A percentile compares a stretch with the other conserved stretches of the same genome.
phyloP scores from a whole-genome alignment of 163 green algal species.

The Chlamydomonas reinhardtii region DNA sequence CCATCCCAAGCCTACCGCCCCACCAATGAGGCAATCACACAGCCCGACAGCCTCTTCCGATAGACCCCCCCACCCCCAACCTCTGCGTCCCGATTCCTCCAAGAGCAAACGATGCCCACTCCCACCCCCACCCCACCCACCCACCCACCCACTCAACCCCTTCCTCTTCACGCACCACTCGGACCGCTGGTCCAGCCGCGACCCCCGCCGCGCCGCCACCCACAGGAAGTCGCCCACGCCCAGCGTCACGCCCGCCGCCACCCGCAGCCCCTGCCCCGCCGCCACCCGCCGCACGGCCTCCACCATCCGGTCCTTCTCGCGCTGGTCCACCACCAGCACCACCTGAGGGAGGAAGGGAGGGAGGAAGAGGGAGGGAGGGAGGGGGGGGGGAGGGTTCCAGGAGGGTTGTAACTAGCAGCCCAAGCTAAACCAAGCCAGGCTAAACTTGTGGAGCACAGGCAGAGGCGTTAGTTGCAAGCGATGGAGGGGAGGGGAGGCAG shows the following conservation, averaged over 20 bases:
- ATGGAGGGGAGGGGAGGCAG: no score
- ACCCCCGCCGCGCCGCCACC: conserved; percentile 21
- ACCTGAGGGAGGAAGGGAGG: conserved; percentile 56
- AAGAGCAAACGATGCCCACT: no score
- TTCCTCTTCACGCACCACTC: conserved; percentile 2
- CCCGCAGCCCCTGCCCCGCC: conserved; percentile 21
- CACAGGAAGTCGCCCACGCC: conserved; percentile 48
- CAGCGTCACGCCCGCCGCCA: conserved; percentile 31
- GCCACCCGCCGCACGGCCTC: conserved; percentile 80
- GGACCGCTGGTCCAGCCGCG: conserved; percentile 10
- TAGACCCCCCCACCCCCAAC: no score
- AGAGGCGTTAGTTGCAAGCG: no score
- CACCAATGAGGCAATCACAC: no score
- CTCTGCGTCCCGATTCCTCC: no score
- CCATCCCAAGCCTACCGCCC: no score
- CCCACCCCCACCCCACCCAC: neutral
- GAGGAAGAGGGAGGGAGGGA: neutral
- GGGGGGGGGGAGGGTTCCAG: neutral
- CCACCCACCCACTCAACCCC: neutral
- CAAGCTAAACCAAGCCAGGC: no score
- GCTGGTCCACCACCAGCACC: conserved; percentile 77
- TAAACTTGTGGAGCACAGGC: no score
- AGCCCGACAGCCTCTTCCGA: no score
- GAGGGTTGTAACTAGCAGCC: no score
- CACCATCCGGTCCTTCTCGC: conserved; percentile 82